Evolutionary conservation across 2,329 filamentous ascomycete species (phyloP).

Genomic region (Claviceps sp.): DNA sequence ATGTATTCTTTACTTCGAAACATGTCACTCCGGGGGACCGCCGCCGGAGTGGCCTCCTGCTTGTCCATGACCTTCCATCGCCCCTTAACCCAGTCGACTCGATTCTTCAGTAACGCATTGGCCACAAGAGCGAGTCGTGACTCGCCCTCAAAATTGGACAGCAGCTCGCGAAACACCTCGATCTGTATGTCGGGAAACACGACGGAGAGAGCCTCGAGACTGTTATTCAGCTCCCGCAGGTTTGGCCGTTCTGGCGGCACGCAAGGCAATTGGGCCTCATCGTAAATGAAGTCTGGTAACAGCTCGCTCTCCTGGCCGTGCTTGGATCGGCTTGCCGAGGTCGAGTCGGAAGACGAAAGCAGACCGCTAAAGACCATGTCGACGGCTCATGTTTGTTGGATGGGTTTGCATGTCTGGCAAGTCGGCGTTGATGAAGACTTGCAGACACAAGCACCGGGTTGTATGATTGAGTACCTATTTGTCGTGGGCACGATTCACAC

Average conservation of each 20-base stretch:
- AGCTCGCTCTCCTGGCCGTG: constrained; percentile 16
- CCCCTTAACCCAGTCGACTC: constrained; percentile 56
- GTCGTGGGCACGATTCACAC: not conserved
- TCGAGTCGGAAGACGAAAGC: constrained; percentile 29
- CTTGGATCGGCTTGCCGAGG: constrained; percentile 19
- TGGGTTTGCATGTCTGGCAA: constrained; percentile 1
- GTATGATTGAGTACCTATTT: not conserved
- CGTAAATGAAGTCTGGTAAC: constrained; percentile 36
- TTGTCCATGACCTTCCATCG: constrained; percentile 40
- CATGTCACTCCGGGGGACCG: constrained; percentile 45
- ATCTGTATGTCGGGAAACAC: constrained; percentile 72
- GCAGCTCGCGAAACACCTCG: constrained; percentile 73
- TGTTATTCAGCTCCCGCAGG: constrained; percentile 55
- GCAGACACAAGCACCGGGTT: not conserved
- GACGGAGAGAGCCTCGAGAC: constrained; percentile 53
- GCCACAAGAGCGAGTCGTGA: constrained; percentile 66
- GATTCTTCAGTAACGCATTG: constrained; percentile 61
- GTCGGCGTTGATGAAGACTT: not conserved
- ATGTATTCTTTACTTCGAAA: constrained; percentile 59
- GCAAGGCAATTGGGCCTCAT: constrained; percentile 39
- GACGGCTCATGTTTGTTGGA: constrained; percentile 21
- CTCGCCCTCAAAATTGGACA: constrained; percentile 60
- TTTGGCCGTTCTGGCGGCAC: constrained; percentile 42
- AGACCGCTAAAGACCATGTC: constrained; percentile 37
- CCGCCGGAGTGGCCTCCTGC: constrained; percentile 16